Conservation (phyloP, 345 rosid species). For the Schrenkiella parvula region DNA sequence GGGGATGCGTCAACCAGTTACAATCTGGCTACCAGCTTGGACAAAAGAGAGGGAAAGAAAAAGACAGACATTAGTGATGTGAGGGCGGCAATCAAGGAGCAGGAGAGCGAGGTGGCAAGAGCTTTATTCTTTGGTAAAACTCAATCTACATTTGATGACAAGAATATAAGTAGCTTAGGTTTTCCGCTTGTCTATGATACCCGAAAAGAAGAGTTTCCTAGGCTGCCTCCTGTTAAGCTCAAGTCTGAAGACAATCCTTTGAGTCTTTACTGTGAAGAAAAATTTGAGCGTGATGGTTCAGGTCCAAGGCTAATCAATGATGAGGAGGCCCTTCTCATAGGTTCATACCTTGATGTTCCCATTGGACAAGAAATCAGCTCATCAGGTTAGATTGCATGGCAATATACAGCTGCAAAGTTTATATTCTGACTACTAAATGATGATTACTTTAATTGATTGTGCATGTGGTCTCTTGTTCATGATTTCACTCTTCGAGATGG, state of each 20-base stretch:
- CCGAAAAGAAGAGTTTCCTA: slow-evolving; percentile 80
- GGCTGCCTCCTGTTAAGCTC: slow-evolving; percentile 95
- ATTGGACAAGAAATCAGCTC: slow-evolving; percentile 87
- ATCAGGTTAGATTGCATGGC: slow-evolving; percentile 57
- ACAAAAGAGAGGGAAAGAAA: slow-evolving; percentile 68
- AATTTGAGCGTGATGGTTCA: slow-evolving; percentile 65
- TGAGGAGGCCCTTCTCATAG: slow-evolving; percentile 70
- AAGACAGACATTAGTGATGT: slow-evolving; percentile 47
- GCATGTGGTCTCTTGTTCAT: background rate
- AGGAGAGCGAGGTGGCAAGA: slow-evolving; percentile 90
- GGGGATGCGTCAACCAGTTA: slow-evolving; percentile 54
- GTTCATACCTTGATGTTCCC: slow-evolving; percentile 91
- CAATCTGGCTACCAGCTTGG: slow-evolving; percentile 35
- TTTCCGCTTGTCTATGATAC: slow-evolving; percentile 56
- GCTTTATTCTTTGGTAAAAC: slow-evolving; percentile 66
- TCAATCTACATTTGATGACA: slow-evolving; percentile 48
- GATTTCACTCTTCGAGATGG: background rate
- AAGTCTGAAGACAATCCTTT: slow-evolving; percentile 85
- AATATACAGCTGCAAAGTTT: background rate
- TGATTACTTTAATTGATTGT: background rate
- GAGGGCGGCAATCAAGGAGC: slow-evolving; percentile 68
- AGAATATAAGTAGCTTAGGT: slow-evolving; percentile 39
- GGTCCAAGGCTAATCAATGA: slow-evolving; percentile 48
- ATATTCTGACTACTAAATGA: slow-evolving; percentile 1
- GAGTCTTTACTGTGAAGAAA: slow-evolving; percentile 78